These are phyloP conservation scores for Apodospora peruviana DNA, from an alignment of 495 filamentous ascomycete genomes.

Conservation along the genomic window DNA sequence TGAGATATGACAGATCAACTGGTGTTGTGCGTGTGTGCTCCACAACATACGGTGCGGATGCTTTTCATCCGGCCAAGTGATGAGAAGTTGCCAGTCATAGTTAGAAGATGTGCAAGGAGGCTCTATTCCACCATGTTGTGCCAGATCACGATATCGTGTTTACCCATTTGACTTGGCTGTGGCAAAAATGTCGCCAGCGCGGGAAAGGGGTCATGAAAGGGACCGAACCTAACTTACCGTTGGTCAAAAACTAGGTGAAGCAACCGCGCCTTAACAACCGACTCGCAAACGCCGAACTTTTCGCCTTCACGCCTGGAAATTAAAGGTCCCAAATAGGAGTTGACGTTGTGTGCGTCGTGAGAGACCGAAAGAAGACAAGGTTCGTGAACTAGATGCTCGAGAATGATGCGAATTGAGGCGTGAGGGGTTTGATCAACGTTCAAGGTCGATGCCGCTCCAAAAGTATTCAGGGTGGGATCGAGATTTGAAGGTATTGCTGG, in stretches of 20 bases:
- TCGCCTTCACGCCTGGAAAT: conserved; percentile 24
- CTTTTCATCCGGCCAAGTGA: too few species aligned
- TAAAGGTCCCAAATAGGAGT: conserved; percentile 15
- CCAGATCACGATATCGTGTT: too few species aligned
- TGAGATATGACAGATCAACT: too few species aligned
- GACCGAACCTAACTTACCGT: conserved; percentile 4
- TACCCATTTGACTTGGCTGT: too few species aligned
- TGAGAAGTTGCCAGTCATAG: too few species aligned
- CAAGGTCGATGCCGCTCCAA: conserved; percentile 12
- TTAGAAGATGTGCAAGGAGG: too few species aligned
- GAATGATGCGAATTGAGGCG: conserved; percentile 2
- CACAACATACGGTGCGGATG: too few species aligned
- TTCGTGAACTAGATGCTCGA: conserved; percentile 7
- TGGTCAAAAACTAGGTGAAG: conserved; percentile 9
- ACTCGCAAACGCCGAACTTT: conserved; percentile 15
- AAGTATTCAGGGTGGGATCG: conserved; percentile 5
- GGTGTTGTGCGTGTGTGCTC: too few species aligned
- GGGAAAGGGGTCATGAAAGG: not conserved
- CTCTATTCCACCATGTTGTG: too few species aligned
- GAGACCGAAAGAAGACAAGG: conserved; percentile 10
- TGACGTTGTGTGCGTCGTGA: not conserved
- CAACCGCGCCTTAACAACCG: conserved; percentile 12
- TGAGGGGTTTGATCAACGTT: conserved; percentile 6
- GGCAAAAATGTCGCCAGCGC: not conserved
- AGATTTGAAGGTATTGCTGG: conserved; percentile 2